Base-by-base conservation (phyloP, 495 filamentous ascomycete species). In the Trichocladium uniseriatum region DNA sequence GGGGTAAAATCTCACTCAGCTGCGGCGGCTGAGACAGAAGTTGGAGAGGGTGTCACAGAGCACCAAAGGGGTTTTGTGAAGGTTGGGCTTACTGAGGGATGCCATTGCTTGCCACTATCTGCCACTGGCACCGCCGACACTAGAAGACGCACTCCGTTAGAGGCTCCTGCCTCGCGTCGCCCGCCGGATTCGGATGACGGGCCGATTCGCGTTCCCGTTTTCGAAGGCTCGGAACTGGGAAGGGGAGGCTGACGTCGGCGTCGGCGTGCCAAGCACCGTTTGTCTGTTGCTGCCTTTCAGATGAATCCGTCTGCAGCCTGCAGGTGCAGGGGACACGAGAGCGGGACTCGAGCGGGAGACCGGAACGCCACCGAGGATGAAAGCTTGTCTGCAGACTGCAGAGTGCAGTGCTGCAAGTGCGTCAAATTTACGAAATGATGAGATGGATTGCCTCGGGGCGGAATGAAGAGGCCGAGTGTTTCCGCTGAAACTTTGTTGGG, bases 61-160 rank as follows among this genome's bases (percentile, higher is more conserved):
- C 31, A 47, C 22, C 39, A 42, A 42, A 42, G 28, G 43, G 36
- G 38, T 29, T 3, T 27, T 8, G 24, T 8, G 3, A 27, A 32
- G 51, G 43, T 38, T 24, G 48, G 32, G 59, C 64, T 67, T 67
- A 67, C 64, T 67, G 56, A 67, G 64, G 46, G 64, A 60, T 38
- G 62, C 51, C 64, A 67, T 67, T 53, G 35, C 31, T 57, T 40
- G 28, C 39, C 38, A 41, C 38, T 38, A 5, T 7, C 10, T 32
- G 16, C 14, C 13, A 1, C n/a, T 16, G 27, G 9, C 10, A 19
- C 38, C 3, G 38, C 24, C 3, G 24, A 8, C 24, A 27, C 24
- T 8, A 27, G 4, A 27, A 27, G 24, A 27, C 4, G n/a, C n/a
- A n/a, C n/a, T n/a, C n/a, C n/a, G n/a, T 13, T 6, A 20, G 2